phyloP scores from a whole-genome alignment of 2,329 filamentous ascomycete species.

The Didymella arachidicola region DNA sequence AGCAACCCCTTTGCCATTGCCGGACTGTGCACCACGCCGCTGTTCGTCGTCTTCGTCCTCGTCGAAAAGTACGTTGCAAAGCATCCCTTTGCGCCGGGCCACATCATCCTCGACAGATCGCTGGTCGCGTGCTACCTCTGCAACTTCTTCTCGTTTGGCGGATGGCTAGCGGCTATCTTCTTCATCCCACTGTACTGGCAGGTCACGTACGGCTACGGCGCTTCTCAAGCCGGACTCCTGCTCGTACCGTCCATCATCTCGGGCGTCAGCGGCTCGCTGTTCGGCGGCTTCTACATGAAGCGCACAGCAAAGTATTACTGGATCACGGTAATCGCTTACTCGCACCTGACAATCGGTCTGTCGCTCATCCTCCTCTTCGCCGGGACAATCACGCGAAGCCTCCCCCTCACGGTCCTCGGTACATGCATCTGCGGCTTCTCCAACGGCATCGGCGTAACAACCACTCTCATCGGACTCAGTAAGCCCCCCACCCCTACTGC shows the following conservation, averaged over 20 bases:
- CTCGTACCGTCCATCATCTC: constrained; percentile 71
- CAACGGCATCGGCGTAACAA: constrained; percentile 70
- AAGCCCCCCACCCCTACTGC: constrained; percentile 31
- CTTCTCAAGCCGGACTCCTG: constrained; percentile 69
- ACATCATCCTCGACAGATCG: constrained; percentile 72
- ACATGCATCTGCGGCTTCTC: constrained; percentile 63
- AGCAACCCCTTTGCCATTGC: constrained; percentile 64
- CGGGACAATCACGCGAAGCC: constrained; percentile 60
- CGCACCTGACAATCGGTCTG: constrained; percentile 62
- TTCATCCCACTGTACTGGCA: constrained; percentile 83
- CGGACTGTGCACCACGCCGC: constrained; percentile 63
- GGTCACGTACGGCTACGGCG: constrained; percentile 69
- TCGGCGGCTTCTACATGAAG: constrained; percentile 72
- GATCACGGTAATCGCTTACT: constrained; percentile 68
- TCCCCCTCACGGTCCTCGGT: constrained; percentile 63
- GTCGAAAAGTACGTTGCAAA: constrained; percentile 72
- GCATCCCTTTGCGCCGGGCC: constrained; percentile 77
- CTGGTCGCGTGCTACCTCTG: constrained; percentile 73
- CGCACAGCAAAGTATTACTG: constrained; percentile 75
- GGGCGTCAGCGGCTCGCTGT: constrained; percentile 70
- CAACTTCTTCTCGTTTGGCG: constrained; percentile 75
- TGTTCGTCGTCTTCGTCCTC: constrained; percentile 72
- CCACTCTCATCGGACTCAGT: constrained; percentile 73
- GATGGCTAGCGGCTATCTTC: constrained; percentile 68
- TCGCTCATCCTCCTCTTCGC: constrained; percentile 65